These are phyloP conservation scores for Xylariaceae sp. DNA, from an alignment of 2,329 filamentous ascomycete species.

Conservation along the genomic window DNA sequence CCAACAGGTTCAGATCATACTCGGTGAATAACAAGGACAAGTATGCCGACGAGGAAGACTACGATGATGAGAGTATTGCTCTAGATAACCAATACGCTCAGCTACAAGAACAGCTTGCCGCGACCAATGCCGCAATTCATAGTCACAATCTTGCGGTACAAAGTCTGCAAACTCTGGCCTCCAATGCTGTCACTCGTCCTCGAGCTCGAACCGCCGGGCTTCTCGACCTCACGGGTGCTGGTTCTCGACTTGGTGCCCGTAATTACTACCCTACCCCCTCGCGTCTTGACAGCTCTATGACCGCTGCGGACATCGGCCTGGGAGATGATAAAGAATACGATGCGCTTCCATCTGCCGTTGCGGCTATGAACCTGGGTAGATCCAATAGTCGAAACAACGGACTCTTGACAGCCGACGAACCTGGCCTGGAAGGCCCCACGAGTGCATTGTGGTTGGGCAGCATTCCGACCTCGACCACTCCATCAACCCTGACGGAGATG, in stretches of 20 bases:
- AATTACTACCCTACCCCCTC: conserved; percentile 71
- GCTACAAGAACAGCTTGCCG: conserved; percentile 59
- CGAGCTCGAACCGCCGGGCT: conserved; percentile 90
- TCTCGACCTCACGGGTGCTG: conserved; percentile 64
- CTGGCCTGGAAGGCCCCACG: conserved; percentile 81
- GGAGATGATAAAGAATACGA: conserved; percentile 75
- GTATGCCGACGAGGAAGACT: conserved; percentile 85
- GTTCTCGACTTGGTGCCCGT: conserved; percentile 57
- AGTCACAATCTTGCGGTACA: conserved; percentile 92
- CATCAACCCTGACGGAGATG: conserved; percentile 89
- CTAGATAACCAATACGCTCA: conserved; percentile 56
- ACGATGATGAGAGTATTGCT: conserved; percentile 53
- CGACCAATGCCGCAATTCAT: conserved; percentile 69
- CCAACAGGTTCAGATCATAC: conserved; percentile 90
- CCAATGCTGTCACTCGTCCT: conserved; percentile 76
- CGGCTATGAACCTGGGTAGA: conserved; percentile 69
- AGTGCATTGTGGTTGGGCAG: conserved; percentile 95
- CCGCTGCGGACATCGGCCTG: conserved; percentile 69
- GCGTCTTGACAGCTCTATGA: conserved; percentile 71
- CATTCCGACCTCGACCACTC: conserved; percentile 94
- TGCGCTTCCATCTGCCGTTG: conserved; percentile 76
- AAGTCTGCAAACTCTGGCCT: conserved; percentile 65
- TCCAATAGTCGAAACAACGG: conserved; percentile 64
- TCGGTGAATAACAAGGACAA: conserved; percentile 98
- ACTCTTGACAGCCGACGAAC: conserved; percentile 70